phyloP scores from a whole-genome alignment of 2,329 filamentous ascomycete genomes.

The Cyphellophora europaea region DNA sequence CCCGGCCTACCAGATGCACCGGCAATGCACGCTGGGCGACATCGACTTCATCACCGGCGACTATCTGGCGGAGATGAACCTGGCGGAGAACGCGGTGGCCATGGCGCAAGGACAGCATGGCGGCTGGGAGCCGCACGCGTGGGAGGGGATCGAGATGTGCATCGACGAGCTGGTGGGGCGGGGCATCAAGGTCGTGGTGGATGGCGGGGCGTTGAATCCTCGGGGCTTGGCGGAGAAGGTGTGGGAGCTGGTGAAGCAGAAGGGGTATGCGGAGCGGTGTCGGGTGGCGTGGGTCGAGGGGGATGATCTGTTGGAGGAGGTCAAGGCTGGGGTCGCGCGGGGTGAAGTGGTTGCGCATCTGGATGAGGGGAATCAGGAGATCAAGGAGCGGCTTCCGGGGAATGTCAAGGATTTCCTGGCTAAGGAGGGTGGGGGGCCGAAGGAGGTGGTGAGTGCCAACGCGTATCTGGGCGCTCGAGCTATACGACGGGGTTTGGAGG shows the following conservation, averaged over 20 bases:
- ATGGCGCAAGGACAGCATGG: slow-evolving; percentile 31
- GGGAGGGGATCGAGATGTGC: slow-evolving; percentile 38
- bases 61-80: slow-evolving; percentile 39
- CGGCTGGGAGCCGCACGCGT: slow-evolving; percentile 38
- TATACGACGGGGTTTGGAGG: slow-evolving; percentile 31
- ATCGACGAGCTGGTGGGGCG: slow-evolving; percentile 38
- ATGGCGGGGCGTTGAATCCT: slow-evolving; percentile 49
- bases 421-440: slow-evolving; percentile 12
- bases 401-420: slow-evolving; percentile 30
- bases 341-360: slow-evolving; percentile 30
- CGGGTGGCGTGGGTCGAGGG: slow-evolving; percentile 37
- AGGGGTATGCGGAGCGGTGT: slow-evolving; percentile 26
- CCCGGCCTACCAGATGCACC: slow-evolving; percentile 27
- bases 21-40: slow-evolving; percentile 26
- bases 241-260: slow-evolving; percentile 12
- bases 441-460: slow-evolving; percentile 36
- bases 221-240: slow-evolving; percentile 40
- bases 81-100: slow-evolving; percentile 36
- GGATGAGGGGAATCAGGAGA: slow-evolving; percentile 28
- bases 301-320: slow-evolving; percentile 31
- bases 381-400: slow-evolving; percentile 24
- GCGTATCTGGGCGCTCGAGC: slow-evolving; percentile 45
- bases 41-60: slow-evolving; percentile 47
- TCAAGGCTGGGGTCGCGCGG: slow-evolving; percentile 25
- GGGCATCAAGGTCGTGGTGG: slow-evolving; percentile 46